Evolutionary conservation across 441 rosid species (phyloP), one percentile per base, ranked within the genome.

Genomic region (Cnidoscolus chayamansa): DNA sequence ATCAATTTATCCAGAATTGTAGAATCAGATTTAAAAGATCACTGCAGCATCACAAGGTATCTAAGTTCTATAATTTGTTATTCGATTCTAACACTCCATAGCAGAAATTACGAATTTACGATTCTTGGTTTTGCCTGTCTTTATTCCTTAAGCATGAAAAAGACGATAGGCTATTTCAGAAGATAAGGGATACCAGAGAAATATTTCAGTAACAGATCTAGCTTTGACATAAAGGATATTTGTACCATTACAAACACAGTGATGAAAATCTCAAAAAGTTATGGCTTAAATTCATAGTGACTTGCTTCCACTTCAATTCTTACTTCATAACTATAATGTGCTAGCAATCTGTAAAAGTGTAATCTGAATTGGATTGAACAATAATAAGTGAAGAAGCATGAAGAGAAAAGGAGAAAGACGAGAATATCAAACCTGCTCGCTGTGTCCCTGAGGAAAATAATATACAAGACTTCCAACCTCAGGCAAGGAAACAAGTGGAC

Each of bases 381-480:
- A 3, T 40, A 40, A 65, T 13, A 20, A 60, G 20, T 2, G 6
- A 8, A 43, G 4, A 40, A 49, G 55, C 25, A 30, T 10, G 49
- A 31, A 70, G 47, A 32, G 49, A 6, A 9, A 48, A 31, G 45
- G 55, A 50, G 1, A 37, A 0, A 59, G 62, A 79, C 68, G 25
- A 25, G 25, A 25, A 25, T 25, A 25, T 71, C 84, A 76, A 76
- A 94, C 98, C 98, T 94, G 98, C 79, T 94, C 97, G 17, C 97
- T 92, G 65, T 94, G 98, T 58, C 98, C 98, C 79, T 94, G 98
- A 77, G 98, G 94, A 77, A 94, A 92, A 77, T 92, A 94, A 76
- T 89, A 89, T 68, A 88, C 97, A 50, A 94, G 91, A 76, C 92
- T 87, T 35, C 98, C 98, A 54, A 94, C 86, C 80, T 87, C 97